Evolutionary conservation across 441 rosid species (phyloP), one percentile per base, ranked within the genome.

Genomic region (Metrosideros polymorpha): DNA sequence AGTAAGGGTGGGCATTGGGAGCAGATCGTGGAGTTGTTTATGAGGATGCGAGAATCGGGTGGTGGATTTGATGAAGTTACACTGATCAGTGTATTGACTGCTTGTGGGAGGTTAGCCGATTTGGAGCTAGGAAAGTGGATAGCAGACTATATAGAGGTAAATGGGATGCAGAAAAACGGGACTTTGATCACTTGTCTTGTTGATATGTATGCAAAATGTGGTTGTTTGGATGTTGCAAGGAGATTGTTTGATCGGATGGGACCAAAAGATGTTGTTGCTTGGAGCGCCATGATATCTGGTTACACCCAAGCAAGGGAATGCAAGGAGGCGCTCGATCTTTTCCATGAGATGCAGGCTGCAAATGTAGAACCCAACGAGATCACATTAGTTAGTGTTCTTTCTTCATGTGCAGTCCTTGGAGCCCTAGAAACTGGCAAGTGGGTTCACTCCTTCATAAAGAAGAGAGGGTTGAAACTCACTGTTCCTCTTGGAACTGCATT

Each of bases 261-360:
- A 43, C 61, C 24, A 24, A 90, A 87, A 88, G 89, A 90, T 56
- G 91, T 91, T 50, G 92, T 91, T 77, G 87, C 92, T n/a, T 89
- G 91, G 91, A 90, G 88, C 75, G 89, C 92, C 85, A 89, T 91
- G 93, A 88, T 91, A 55, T 90, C 91, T 25, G 92, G 92, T 57
- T 91, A 91, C 76, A 82, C 83, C 89, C 86, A 91, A 88, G 89
- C 88, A 85, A 88, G 91, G 83, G 83, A 52, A 50, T 86, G 90
- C 83, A 85, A 61, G 76, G 91, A 88, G 71, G 92, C 87, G 6
- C 87, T 88, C 83, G 59, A 86, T 84, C 82, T 89, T 47, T 89
- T 91, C 84, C 55, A 71, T 76, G 84, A 90, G 82, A 89, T 92
- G 93, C 92, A 88, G 84, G 85, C 75, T n/a, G 83, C 83, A 9